phyloP scores from a whole-genome alignment of 495 filamentous ascomycete species.

The Niebla homalea region DNA sequence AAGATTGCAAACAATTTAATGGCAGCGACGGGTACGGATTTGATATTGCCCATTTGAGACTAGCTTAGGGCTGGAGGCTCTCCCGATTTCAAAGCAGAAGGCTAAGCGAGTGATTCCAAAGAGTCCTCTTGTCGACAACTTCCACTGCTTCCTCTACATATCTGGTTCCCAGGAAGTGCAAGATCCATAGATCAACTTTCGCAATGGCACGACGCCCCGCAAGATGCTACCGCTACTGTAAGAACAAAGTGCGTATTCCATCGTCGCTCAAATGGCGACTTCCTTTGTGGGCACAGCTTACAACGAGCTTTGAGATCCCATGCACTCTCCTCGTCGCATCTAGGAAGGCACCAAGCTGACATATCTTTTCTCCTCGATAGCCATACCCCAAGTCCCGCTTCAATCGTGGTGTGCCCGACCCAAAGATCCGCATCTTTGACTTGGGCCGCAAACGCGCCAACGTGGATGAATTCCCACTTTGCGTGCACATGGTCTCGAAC shows the following conservation, averaged over 20 bases:
- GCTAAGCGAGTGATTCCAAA: constrained; percentile 3
- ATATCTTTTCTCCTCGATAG: constrained; percentile 30
- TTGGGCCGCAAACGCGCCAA: constrained; percentile 95
- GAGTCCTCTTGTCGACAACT: not conserved
- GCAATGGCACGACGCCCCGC: constrained; percentile 97
- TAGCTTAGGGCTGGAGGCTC: no score
- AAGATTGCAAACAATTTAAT: no score
- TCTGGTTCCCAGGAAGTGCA: constrained; percentile 41
- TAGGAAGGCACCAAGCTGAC: constrained; percentile 18
- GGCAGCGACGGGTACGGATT: no score
- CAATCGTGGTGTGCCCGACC: constrained; percentile 99
- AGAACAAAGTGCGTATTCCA: constrained; percentile 81
- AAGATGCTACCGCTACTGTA: constrained; percentile 99
- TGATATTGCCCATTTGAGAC: no score
- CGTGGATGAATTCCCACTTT: constrained; percentile 97
- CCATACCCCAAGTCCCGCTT: constrained; percentile 99
- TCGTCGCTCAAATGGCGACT: not conserved
- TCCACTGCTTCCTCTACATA: not conserved
- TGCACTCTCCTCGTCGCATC: constrained; percentile 9
- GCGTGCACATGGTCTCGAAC: constrained; percentile 98
- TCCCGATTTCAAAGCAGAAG: constrained; percentile 9
- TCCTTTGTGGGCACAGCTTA: not conserved
- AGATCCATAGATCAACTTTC: constrained; percentile 44
- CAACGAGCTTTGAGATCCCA: constrained; percentile 19
- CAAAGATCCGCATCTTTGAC: constrained; percentile 99